phyloP scores from a whole-genome alignment of 2,329 filamentous ascomycete genomes.

The Pestalotiopsis sp. region DNA sequence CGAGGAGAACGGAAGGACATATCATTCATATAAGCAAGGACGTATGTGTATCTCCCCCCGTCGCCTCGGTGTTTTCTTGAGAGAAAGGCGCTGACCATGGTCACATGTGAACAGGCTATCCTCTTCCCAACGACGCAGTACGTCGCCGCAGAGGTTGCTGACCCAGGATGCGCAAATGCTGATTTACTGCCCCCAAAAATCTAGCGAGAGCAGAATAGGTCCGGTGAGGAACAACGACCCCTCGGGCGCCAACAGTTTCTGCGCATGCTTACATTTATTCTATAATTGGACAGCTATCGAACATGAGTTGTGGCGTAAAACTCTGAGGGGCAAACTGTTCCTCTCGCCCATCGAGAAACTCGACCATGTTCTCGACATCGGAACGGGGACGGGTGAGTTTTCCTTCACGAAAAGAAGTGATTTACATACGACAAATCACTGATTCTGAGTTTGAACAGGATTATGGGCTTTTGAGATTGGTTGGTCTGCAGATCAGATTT shows the following conservation, averaged over 20 bases:
- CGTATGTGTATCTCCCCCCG: conserved; percentile 11
- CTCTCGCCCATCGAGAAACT: conserved; percentile 13
- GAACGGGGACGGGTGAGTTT: conserved; percentile 15
- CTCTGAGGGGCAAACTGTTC: conserved; percentile 9
- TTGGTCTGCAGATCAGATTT: not conserved
- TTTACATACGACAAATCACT: not conserved
- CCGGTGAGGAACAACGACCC: not conserved
- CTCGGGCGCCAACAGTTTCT: not conserved
- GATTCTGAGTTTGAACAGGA: conserved; percentile 3
- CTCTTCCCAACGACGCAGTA: conserved; percentile 14
- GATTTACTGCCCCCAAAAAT: not conserved
- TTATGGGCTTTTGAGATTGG: conserved; percentile 15
- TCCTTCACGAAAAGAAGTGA: not conserved
- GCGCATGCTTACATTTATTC: not conserved
- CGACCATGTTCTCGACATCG: conserved; percentile 14
- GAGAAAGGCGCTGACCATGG: not conserved
- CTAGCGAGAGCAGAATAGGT: conserved; percentile 6
- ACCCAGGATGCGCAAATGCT: not conserved
- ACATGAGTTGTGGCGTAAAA: conserved; percentile 14
- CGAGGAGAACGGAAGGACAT: conserved; percentile 17
- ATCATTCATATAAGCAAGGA: conserved; percentile 17
- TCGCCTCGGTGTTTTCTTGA: not conserved
- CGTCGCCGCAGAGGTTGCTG: not conserved
- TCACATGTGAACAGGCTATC: conserved; percentile 8
- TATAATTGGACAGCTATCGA: conserved; percentile 9